These are phyloP conservation scores for Ceratocystiopsis minuta DNA, from an alignment of 2,329 filamentous ascomycete genomes.

Conservation along the genomic window DNA sequence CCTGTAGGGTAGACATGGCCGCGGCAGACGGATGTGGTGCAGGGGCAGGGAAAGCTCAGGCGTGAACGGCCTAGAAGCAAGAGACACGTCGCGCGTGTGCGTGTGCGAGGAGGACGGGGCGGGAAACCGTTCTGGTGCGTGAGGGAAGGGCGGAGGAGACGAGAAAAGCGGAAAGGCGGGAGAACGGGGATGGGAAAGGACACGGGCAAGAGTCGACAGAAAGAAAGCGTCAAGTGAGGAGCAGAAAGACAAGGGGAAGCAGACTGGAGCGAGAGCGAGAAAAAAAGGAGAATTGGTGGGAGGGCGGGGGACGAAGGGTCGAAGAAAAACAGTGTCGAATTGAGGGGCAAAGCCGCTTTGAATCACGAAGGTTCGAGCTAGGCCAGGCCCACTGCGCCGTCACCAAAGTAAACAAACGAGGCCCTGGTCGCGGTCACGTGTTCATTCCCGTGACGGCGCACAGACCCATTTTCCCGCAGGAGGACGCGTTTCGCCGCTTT, in stretches of 20 bases:
- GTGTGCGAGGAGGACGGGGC: too few species aligned
- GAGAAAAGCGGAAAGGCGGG: neutral
- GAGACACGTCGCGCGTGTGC: too few species aligned
- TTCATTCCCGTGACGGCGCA: too few species aligned
- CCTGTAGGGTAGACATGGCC: conserved; percentile 8
- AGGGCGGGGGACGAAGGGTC: neutral
- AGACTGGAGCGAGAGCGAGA: neutral
- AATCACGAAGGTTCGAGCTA: neutral
- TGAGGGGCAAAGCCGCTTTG: conserved; percentile 1
- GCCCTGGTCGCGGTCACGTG: too few species aligned
- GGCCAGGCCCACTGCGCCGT: neutral
- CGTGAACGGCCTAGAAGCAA: too few species aligned
- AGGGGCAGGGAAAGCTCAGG: too few species aligned
- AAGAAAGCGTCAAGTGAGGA: neutral
- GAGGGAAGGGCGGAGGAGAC: neutral
- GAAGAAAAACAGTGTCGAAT: conserved; percentile 2
- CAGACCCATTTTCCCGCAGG: too few species aligned
- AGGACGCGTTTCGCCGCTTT: too few species aligned
- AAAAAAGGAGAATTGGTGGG: neutral
- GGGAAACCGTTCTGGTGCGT: too few species aligned
- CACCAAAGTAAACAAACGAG: conserved; percentile 10
- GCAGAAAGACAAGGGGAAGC: neutral
- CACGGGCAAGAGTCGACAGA: too few species aligned
- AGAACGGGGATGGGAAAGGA: too few species aligned
- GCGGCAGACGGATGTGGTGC: too few species aligned